Evolutionary conservation across 371 early-diverging fungal genomes (phyloP), one percentile per base, ranked within the genome.

Genomic region (Haplosporangium sp.): DNA sequence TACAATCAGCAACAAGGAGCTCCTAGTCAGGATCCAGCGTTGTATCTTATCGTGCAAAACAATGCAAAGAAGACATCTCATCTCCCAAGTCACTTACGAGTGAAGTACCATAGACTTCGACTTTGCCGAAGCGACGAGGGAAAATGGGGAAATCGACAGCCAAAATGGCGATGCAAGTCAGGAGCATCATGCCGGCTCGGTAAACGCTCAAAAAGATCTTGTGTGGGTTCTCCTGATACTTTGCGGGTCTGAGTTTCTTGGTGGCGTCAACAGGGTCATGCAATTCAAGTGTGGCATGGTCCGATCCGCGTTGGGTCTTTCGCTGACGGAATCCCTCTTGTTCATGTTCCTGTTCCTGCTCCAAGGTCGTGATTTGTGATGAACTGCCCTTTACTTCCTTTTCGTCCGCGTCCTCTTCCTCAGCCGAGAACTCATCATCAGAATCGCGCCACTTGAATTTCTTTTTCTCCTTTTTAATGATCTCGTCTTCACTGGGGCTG

Each of bases 101-200:
- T 1, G 97, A 96, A 5, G 91, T 92, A 1, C 98, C 98, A 84
- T 89, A 97, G 11, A 92, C 92, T 67, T 98, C 98, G 6, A 93
- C 93, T 83, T 98, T 98, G 59, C 96, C 95, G 81, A 92, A 96
- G 29, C 91, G 85, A 21, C 96, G 85, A 8, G 98, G 98, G 71
- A 97, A 98, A 37, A 95, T 87, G n/a, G 88, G 86, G 77, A 98
- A 98, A 82, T 98, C 99, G 3, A 98, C 98, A 0, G 98, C 98
- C 14, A 98, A 85, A 59, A 98, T 98, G 12, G 86, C 87, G 42
- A 88, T 89, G 80, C 91, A 97, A 43, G 91, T 95, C 55, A 91
- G 55, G 74, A 92, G 75, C 96, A 92, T 91, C 85, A 94, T 84
- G 29, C 87, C 89, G 9, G 91, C 90, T 9, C 95, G 90, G 80